Evolutionary conservation across 306 rosid genomes (phyloP).

Genomic region (Myrica gale): DNA sequence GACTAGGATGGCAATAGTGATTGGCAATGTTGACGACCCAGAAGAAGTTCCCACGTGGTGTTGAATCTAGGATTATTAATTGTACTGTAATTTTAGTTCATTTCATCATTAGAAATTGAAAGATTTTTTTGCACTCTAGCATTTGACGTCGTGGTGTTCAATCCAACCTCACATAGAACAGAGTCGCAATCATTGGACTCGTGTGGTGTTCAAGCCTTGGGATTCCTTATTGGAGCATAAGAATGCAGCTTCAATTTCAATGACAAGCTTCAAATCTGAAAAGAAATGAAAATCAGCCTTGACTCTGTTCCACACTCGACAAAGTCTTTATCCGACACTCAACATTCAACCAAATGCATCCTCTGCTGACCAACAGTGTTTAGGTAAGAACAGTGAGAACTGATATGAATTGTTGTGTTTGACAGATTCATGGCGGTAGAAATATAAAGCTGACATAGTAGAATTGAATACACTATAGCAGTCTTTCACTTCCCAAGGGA

Average conservation of each 20-base stretch:
- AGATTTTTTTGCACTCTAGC: too few relatives aligned
- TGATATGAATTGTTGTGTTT: too few relatives aligned
- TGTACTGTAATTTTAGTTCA: too few relatives aligned
- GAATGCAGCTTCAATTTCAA: background rate
- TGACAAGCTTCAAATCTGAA: background rate
- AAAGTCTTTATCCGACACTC: background rate
- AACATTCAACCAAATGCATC: background rate
- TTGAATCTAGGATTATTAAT: background rate
- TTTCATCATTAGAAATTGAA: too few relatives aligned
- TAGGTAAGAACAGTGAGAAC: background rate
- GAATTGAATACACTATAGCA: too few relatives aligned
- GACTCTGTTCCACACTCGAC: too few relatives aligned
- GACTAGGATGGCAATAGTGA: background rate
- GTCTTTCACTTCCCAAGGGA: too few relatives aligned
- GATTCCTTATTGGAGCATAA: background rate
- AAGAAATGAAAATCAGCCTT: background rate
- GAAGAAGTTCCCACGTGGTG: background rate
- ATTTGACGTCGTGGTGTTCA: background rate
- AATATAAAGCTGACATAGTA: too few relatives aligned
- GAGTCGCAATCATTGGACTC: background rate
- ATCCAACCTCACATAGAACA: background rate
- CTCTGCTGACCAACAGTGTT: background rate
- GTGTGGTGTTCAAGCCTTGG: background rate
- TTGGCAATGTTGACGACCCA: background rate
- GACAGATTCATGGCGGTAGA: too few relatives aligned